Conservation (phyloP, 176 grass and related monocot genomes). For the Dactylis glomerata region DNA sequence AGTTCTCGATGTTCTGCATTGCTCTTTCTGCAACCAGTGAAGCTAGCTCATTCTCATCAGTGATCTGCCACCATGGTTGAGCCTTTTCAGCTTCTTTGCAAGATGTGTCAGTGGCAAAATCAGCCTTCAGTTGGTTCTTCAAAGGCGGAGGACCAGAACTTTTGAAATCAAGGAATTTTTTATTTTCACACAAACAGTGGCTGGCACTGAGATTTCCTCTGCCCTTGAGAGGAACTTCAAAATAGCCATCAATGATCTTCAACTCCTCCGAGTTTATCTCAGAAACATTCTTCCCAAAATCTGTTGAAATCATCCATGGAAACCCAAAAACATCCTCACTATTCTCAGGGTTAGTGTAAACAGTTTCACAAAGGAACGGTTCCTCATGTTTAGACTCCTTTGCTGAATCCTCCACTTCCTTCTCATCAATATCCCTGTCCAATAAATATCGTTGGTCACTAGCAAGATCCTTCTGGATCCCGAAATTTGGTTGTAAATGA, state of each 20-base stretch:
- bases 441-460: conserved; percentile 31
- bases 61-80: conserved; percentile 74
- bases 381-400: conserved; percentile 20
- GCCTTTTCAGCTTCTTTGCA: conserved; percentile 50
- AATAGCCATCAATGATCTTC: conserved; percentile 4
- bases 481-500: conserved; percentile 63
- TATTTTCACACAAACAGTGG: conserved; percentile 42
- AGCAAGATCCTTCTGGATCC: conserved; percentile 46
- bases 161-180: conserved; percentile 39
- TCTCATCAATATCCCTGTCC: conserved; percentile 9
- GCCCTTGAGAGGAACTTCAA: conserved; percentile 21
- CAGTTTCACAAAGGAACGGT: conserved; percentile 26
- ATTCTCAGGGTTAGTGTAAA: not conserved
- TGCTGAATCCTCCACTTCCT: conserved; percentile 27
- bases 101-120: conserved; percentile 28
- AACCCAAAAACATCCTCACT: conserved; percentile 30
- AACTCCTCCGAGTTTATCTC: conserved; percentile 26
- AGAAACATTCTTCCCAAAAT: conserved; percentile 40
- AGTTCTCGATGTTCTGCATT: conserved; percentile 69
- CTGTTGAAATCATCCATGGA: conserved; percentile 35
- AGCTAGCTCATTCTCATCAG: conserved; percentile 72
- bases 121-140: conserved; percentile 30
- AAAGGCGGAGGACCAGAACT: conserved; percentile 8
- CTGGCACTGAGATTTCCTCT: conserved; percentile 19
- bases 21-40: conserved; percentile 78